These are phyloP conservation scores for Pugionium cornutum DNA, from an alignment of 345 rosid species.

Conservation along the genomic window DNA sequence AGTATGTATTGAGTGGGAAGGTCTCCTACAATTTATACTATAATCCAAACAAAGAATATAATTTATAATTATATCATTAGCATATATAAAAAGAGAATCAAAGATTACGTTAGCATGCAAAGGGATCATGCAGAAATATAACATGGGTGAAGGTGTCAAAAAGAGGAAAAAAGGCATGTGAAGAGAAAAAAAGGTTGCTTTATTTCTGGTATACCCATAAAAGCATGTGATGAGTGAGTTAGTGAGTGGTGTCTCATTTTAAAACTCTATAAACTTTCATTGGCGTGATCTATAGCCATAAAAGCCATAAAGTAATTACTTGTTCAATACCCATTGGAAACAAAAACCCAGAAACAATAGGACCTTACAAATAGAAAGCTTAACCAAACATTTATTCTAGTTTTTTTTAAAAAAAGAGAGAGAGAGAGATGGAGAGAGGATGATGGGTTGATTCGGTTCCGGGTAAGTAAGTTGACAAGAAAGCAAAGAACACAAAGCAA, in stretches of 20 bases:
- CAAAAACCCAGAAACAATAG: too few relatives aligned
- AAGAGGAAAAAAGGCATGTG: slow-evolving; percentile 35
- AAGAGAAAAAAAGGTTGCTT: slow-evolving; percentile 23
- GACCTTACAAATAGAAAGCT: too few relatives aligned
- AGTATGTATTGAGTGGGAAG: too few relatives aligned
- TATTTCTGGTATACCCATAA: slow-evolving; percentile 13
- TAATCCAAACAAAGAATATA: too few relatives aligned
- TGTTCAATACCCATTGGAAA: too few relatives aligned
- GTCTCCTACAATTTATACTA: too few relatives aligned
- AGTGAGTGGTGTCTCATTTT: slow-evolving; percentile 21
- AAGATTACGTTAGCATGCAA: slow-evolving; percentile 10
- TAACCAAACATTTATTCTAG: too few relatives aligned
- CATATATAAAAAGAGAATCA: background rate
- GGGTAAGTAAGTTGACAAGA: background rate
- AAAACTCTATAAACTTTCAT: slow-evolving; percentile 10
- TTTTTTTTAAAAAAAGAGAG: too few relatives aligned
- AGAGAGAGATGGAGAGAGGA: too few relatives aligned
- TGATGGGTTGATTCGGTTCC: too few relatives aligned
- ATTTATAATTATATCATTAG: background rate
- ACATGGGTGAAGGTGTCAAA: slow-evolving; percentile 18
- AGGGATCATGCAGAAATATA: background rate
- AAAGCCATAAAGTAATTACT: too few relatives aligned
- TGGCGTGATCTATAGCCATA: slow-evolving; percentile 14
- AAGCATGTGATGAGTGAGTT: slow-evolving; percentile 29
- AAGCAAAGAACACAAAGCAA: slow-evolving; percentile 20